Evolutionary conservation across 2,329 filamentous ascomycete genomes (phyloP).

Genomic region (Beauveria pseudobassiana): DNA sequence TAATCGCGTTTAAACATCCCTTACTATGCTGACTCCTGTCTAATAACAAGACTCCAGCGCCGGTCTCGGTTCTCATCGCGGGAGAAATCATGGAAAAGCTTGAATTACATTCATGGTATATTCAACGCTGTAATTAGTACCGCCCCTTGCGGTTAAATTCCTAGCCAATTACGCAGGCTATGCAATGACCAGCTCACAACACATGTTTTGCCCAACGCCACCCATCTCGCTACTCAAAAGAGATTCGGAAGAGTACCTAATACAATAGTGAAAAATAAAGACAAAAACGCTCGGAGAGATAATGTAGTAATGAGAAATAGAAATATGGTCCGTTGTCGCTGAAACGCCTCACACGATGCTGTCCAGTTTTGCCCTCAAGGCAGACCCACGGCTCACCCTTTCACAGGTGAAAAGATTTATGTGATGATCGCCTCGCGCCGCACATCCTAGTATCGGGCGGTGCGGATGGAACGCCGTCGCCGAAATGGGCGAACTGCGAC

Average conservation of each 20-base stretch:
- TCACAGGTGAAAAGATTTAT: slow-evolving; percentile 81
- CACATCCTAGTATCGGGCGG: slow-evolving; percentile 80
- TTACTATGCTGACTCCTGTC: no score
- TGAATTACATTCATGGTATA: not conserved
- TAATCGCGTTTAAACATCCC: no score
- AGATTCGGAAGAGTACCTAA: not conserved
- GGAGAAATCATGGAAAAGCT: not conserved
- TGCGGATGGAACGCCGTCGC: slow-evolving; percentile 94
- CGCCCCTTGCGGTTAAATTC: not conserved
- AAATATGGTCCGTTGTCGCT: not conserved
- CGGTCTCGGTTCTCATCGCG: not conserved
- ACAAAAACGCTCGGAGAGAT: not conserved
- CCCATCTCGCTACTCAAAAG: slow-evolving; percentile 8
- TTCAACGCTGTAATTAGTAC: slow-evolving; percentile 7
- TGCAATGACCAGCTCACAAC: not conserved
- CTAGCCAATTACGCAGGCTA: slow-evolving; percentile 6
- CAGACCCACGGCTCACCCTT: slow-evolving; percentile 25
- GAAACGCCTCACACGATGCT: not conserved
- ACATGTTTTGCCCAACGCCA: slow-evolving; percentile 5
- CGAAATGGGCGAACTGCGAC: slow-evolving; percentile 73
- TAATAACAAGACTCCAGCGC: not conserved
- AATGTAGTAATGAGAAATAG: not conserved
- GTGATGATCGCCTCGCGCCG: slow-evolving; percentile 79
- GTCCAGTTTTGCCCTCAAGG: not conserved
- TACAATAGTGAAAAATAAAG: not conserved